These are phyloP conservation scores for Clonostachys rhizophaga DNA, from an alignment of 2,329 filamentous ascomycete genomes.

Conservation along the genomic window DNA sequence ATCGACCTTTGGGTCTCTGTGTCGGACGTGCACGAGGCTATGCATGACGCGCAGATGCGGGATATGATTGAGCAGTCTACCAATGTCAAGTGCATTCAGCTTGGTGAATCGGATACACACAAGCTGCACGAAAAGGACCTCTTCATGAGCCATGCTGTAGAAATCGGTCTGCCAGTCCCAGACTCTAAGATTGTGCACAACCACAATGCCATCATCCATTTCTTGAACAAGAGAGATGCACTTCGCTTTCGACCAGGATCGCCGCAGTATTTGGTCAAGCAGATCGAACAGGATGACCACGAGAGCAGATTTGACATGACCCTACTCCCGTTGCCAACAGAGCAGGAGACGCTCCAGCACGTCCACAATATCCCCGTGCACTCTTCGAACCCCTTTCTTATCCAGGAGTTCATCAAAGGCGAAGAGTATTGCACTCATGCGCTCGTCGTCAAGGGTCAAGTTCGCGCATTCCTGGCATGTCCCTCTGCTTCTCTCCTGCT, in stretches of 20 bases:
- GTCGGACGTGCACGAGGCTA: slow-evolving; percentile 60
- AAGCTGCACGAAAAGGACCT: slow-evolving; percentile 59
- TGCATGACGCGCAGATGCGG: slow-evolving; percentile 63
- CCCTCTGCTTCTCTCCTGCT: slow-evolving; percentile 58
- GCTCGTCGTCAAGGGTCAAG: slow-evolving; percentile 58
- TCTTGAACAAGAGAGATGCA: slow-evolving; percentile 33
- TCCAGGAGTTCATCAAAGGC: slow-evolving; percentile 62
- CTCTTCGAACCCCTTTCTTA: slow-evolving; percentile 46
- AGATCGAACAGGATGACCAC: slow-evolving; percentile 54
- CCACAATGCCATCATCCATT: slow-evolving; percentile 42
- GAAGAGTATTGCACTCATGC: slow-evolving; percentile 70
- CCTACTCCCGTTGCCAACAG: slow-evolving; percentile 14
- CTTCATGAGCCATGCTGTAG: slow-evolving; percentile 55
- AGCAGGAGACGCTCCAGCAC: slow-evolving; percentile 48
- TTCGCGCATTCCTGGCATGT: slow-evolving; percentile 65
- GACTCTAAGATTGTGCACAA: slow-evolving; percentile 49
- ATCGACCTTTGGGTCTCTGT: slow-evolving; percentile 72
- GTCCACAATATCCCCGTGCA: slow-evolving; percentile 38
- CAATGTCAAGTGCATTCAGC: slow-evolving; percentile 58
- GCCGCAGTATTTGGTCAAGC: slow-evolving; percentile 60
- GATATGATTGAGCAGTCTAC: slow-evolving; percentile 55
- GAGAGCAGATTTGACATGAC: too few relatives aligned
- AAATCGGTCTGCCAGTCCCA: slow-evolving; percentile 48
- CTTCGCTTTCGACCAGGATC: slow-evolving; percentile 15
- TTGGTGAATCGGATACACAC: slow-evolving; percentile 49